Base-by-base conservation (phyloP, 441 rosid species). In the Pelargonium cotyledonis region DNA sequence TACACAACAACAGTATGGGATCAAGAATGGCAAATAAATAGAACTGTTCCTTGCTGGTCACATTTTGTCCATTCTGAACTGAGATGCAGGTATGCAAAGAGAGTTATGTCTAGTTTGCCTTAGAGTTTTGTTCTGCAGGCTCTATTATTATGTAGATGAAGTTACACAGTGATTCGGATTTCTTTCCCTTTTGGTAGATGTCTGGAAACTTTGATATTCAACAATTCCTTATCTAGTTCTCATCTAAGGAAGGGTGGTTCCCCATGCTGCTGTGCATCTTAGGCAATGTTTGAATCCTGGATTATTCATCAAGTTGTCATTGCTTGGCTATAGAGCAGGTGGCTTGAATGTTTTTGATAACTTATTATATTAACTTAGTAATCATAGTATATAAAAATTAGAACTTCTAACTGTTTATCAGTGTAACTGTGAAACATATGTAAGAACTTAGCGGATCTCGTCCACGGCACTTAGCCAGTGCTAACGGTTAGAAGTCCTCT, bases 21-120 rank as follows among this genome's bases (percentile, higher is more conserved):
- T 78, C 89, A 85, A 40, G 87, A 82, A 65, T 92, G 98, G 94
- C 85, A 88, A 80, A 63, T 81, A 61, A 79, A 84, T 47, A 85
- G 96, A 78, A 83, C 82, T 68, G 94, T 89, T 73, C 98, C 98
- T n/a, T 92, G 98, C 70, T 90, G 96, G 96, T 92, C 98, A 0
- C 94, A 84, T 85, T 90, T 90, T 74, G 68, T 92, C 66, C 73
- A 78, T 70, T 47, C 35, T 3, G 76, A 82, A 72, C 76, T 40
- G 69, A 80, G 92, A 38, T 90, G 96, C 82, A 80, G 79, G 95
- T 91, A 84, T 18, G 75, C 67, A 46, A 41, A 1, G 58, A 44
- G 43, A 8, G 58, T 58, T 29, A 44, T 68, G 23, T 58, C 43
- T 10, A 4, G 9, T 53, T 1, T 1, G 6, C 4, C 29, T 72